phyloP scores from a whole-genome alignment of 169 alveolate species.

The Fabrea salina region DNA sequence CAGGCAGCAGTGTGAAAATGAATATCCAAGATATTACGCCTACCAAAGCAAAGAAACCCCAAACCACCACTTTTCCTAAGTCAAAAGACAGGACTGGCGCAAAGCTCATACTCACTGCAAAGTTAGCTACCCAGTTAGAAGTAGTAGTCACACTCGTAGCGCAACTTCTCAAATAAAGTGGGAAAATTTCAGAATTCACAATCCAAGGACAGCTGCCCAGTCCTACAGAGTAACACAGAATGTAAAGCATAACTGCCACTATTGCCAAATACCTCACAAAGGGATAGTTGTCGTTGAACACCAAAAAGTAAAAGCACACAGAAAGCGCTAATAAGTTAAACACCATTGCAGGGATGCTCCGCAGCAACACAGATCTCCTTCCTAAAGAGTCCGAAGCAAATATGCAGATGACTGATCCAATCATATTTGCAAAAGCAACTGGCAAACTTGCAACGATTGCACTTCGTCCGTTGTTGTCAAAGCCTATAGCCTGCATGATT shows the following conservation, averaged over 20 bases:
- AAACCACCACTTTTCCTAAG: conserved; percentile 36
- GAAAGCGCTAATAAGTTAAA: conserved; percentile 17
- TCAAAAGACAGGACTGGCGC: not conserved
- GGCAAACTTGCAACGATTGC: conserved; percentile 36
- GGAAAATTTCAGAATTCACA: conserved; percentile 56
- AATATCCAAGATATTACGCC: conserved; percentile 36
- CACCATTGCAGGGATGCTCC: conserved; percentile 40
- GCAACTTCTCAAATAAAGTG: conserved; percentile 40
- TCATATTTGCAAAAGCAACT: conserved; percentile 37
- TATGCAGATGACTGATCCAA: conserved; percentile 42
- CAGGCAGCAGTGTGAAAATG: conserved; percentile 32
- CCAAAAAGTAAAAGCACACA: not conserved
- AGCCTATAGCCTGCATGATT: conserved; percentile 43
- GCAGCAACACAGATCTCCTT: conserved; percentile 40
- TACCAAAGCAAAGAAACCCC: conserved; percentile 16
- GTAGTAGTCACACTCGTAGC: conserved; percentile 43
- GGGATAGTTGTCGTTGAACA: not conserved
- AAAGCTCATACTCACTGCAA: conserved; percentile 32
- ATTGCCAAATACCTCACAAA: not conserved
- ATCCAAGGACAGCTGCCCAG: conserved; percentile 52
- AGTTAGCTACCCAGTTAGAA: conserved; percentile 53
- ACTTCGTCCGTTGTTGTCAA: not conserved
- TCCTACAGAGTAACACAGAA: conserved; percentile 38
- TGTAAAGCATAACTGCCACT: conserved; percentile 2
- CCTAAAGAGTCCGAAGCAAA: conserved; percentile 47